phyloP scores from a whole-genome alignment of 768 basidiomycete species.

The Lanmaoa pseudosensibilis region DNA sequence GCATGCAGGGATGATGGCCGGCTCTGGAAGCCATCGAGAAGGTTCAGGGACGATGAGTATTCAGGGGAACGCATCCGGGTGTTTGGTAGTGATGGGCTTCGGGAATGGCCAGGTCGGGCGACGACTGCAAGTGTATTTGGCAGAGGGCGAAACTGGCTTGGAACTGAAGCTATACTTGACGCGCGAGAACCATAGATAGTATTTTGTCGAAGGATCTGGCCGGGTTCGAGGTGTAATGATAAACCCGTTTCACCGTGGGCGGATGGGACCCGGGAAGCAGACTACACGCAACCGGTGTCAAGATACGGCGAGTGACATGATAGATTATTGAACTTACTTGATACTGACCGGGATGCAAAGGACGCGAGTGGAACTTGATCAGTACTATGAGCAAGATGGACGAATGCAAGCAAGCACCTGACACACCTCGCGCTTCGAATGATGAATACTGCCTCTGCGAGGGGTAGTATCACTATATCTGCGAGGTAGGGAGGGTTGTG shows the following conservation, averaged over 20 bases:
- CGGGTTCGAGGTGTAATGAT: constrained; percentile 52
- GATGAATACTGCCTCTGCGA: neutral
- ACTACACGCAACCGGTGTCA: constrained; percentile 15
- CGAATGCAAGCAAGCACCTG: neutral
- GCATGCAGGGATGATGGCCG: constrained; percentile 4
- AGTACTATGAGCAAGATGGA: constrained; percentile 8
- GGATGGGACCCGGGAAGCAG: constrained; percentile 1
- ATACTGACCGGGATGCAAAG: constrained; percentile 9
- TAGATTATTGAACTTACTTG: constrained; percentile 18
- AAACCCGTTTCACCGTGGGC: constrained; percentile 30
- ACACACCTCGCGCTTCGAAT: constrained; percentile 25
- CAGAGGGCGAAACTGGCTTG: constrained; percentile 7
- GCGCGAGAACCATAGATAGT: constrained; percentile 12
- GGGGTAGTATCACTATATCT: neutral
- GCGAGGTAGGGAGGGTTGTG: constrained; percentile 10
- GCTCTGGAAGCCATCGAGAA: constrained; percentile 1
- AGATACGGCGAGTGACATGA: neutral
- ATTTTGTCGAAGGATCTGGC: constrained; percentile 53
- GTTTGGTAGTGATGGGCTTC: constrained; percentile 15
- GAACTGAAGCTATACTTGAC: neutral
- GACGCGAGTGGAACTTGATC: constrained; percentile 15
- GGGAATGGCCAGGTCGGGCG: constrained; percentile 9
- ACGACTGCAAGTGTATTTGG: neutral
- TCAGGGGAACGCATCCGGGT: neutral
- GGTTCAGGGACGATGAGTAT: neutral